Evolutionary conservation across 2,329 filamentous ascomycete species (phyloP).

Genomic region (Trichoderma koningii): DNA sequence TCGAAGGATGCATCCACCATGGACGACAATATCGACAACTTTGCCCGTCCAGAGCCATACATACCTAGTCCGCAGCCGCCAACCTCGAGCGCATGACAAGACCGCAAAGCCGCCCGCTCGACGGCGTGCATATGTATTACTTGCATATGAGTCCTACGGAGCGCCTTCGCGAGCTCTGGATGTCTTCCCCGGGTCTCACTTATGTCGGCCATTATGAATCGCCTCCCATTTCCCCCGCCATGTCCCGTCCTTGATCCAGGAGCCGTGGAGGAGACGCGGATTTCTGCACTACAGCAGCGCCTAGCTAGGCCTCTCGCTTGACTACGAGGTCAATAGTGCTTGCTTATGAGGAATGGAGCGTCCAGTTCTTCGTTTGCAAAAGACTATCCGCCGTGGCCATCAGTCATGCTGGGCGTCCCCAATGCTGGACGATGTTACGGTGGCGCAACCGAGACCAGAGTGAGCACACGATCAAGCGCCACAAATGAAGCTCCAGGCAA

Average conservation of each 20-base stretch:
- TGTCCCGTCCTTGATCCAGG: background rate
- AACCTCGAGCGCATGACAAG: background rate
- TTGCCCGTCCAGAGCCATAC: background rate
- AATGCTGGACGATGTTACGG: background rate
- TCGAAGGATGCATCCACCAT: background rate
- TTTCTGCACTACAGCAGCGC: background rate
- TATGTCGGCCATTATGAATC: background rate
- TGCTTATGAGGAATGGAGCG: background rate
- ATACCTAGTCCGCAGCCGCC: background rate
- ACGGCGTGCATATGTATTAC: constrained; percentile 9
- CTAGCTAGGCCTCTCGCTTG: background rate
- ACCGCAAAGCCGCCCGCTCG: constrained; percentile 14
- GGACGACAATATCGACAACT: background rate
- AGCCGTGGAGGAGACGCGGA: background rate
- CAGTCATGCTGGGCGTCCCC: background rate
- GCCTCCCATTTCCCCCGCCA: constrained; percentile 6
- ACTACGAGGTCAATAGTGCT: constrained; percentile 6
- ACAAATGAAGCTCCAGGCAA: background rate
- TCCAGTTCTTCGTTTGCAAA: background rate
- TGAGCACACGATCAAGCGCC: constrained; percentile 21
- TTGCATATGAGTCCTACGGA: constrained; percentile 1
- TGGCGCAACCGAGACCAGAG: background rate
- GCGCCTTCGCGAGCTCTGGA: background rate
- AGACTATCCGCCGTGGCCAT: background rate
- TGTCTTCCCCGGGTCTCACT: background rate